Evolutionary conservation across 2,329 filamentous ascomycete species (phyloP), one percentile per base, ranked within the genome.

Genomic region (Xylaria polymorpha): DNA sequence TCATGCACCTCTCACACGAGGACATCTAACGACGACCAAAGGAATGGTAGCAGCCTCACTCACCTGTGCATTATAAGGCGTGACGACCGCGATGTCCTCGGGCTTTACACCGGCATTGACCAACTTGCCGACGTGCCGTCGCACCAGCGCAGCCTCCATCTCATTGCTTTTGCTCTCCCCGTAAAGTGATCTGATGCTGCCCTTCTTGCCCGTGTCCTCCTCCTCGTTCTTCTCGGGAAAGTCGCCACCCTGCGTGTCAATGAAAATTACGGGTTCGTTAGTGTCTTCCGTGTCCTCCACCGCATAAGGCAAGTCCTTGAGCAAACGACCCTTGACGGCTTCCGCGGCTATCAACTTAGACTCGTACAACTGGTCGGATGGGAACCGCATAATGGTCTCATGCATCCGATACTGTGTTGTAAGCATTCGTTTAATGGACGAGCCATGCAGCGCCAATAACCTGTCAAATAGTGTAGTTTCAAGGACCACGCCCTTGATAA

Each of bases 371-470:
- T 95, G 91, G 70, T 92, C 87, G 0, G 95, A 98, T 0, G 96
- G 95, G 76, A 98, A 99, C 7, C 89, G 87, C 94, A 98, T 98
- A 75, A 99, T 98, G 63, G 86, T 90, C 77, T 97, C 92, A 78
- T 99, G 94, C 96, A 99, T 99, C 44, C 96, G 94, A 80, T 99
- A 99, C 82, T 99, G 96, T 4, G 92, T 97, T 4, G 94, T 98
- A 29, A 99, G 88, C 93, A 98, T 97, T 61, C 92, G 87, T 83
- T 98, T 98, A 82, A 99, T 94, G 4, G 84, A 85, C 0, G 90
- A 82, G 0, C 96, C 96, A 78, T 99, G 93, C 18, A 98, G 84
- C 5, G 87, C 85, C 53, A 99, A 85, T 50, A 99, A 85, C 35
- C 96, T 88, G 79, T 98, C 95, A 79, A 99, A 99, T 37, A 99